A percentile compares a stretch with the other conserved stretches of the same genome.
phyloP scores from a whole-genome alignment of 345 rosid species.

The Eucalyptus coolabah region DNA sequence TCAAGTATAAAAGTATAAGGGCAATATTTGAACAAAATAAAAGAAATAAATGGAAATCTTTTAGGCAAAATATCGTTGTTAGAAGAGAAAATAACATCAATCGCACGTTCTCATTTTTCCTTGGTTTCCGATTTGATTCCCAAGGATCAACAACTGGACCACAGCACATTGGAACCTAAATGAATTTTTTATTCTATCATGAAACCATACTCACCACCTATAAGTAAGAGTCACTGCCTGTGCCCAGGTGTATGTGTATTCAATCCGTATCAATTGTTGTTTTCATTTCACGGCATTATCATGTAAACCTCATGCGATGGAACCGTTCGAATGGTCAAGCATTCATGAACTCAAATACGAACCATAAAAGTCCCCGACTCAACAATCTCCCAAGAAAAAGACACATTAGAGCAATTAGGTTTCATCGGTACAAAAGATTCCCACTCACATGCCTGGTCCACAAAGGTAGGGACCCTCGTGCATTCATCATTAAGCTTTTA shows the following conservation, averaged over 20 bases:
- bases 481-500: neutral
- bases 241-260: no score
- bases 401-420: neutral
- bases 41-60: neutral
- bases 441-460: neutral
- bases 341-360: neutral
- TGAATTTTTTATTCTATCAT: rapidly evolving
- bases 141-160: no score
- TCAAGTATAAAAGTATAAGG: no score
- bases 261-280: no score
- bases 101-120: no score
- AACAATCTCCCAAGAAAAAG: neutral
- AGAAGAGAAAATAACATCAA: neutral
- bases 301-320: no score
- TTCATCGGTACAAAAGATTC: neutral
- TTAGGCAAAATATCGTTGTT: neutral
- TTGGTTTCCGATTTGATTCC: no score
- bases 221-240: no score
- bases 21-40: no score
- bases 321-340: neutral
- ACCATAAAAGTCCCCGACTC: neutral
- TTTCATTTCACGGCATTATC: no score
- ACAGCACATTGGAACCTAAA: no score
- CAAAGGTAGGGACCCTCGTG: neutral
- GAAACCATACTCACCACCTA: neutral